Evolutionary conservation across 768 basidiomycete species (phyloP), one percentile per base, ranked within the genome.

Genomic region (Rhizopogon rudus): DNA sequence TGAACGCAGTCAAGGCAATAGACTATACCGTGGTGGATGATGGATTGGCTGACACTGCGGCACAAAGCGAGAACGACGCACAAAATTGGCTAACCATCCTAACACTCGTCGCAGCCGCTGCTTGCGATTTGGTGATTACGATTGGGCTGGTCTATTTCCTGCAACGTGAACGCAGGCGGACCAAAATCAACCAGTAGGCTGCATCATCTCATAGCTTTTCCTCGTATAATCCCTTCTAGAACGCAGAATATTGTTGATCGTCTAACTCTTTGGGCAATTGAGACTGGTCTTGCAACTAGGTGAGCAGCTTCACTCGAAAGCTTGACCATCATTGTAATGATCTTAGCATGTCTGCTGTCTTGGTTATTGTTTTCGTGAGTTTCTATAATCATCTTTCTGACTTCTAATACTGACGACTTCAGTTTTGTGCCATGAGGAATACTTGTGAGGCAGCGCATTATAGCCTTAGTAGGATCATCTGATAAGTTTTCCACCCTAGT

Each of bases 11-110:
- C 6, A 10, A 28, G 2, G 54, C 54, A 20, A 39, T 52, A 25
- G 29, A 52, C 22, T 40, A 22, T 6, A 52, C 25, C 12, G 3
- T 25, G 22, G 22, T 25, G 22, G 22, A 25, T 25, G 22, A 25
- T 25, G 22, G 22, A 25, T 25, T 25, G 22, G 3, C 3, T 25
- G 3, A 25, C 25, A 25, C 25, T 25, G 25, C 22, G 22, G 22
- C 20, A 5, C n/a, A 52, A 52, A 35, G 40, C 51, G 42, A 40
- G 51, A 28, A 53, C 28, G 6, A 53, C 28, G 6, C 54, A 14
- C 50, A 12, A 28, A 9, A 55, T 31, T 55, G 54, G 54, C 35
- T 55, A 20, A 55, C 50, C 8, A 53, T 55, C 51, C 16, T 53
- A 6, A 43, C 54, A 10, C 40, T 55, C 31, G 54, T 55, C 20